A percentile compares a stretch with the other conserved stretches of the same genome.
These are phyloP conservation scores for Saitozyma podzolica DNA, from an alignment of 768 basidiomycete genomes.

Conservation along the genomic window DNA sequence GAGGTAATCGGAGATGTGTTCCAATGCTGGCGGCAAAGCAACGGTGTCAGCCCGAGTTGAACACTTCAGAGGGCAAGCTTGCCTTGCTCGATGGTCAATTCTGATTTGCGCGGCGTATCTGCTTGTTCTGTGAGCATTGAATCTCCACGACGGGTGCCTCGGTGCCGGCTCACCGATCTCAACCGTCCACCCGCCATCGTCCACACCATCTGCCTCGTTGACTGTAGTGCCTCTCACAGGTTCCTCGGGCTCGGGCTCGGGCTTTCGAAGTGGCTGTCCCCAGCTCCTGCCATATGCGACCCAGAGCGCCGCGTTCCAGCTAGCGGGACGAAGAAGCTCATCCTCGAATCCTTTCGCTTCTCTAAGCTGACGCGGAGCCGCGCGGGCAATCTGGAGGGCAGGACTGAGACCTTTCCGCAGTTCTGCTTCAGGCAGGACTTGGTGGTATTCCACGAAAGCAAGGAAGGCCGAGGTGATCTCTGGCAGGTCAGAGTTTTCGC, in stretches of 20 bases:
- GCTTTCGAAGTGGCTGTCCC: constrained; percentile 12
- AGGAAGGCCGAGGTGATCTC: constrained; percentile 40
- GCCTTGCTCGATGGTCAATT: too few relatives aligned
- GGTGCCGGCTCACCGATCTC: constrained; percentile 10
- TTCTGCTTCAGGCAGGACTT: constrained; percentile 28
- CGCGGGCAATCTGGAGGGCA: constrained; percentile 26
- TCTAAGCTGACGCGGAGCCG: constrained; percentile 17
- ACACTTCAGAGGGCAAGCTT: background rate
- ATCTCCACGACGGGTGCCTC: too few relatives aligned
- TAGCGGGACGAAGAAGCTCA: constrained; percentile 8
- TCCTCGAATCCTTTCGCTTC: constrained; percentile 35
- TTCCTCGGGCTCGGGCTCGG: background rate
- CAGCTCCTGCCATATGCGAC: constrained; percentile 24
- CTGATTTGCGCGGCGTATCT: too few relatives aligned
- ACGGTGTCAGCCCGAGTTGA: background rate
- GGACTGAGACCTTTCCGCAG: constrained; percentile 1
- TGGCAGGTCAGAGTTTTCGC: background rate
- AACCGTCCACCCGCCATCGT: constrained; percentile 28
- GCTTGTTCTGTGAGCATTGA: too few relatives aligned
- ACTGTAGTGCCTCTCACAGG: background rate
- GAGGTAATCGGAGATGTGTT: background rate
- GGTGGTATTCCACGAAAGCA: constrained; percentile 26
- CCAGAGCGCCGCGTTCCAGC: constrained; percentile 32
- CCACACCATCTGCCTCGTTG: background rate
- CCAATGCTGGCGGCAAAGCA: background rate